Percentiles rank a stretch among this genome's conserved stretches.
phyloP scores from a whole-genome alignment of 169 alveolate species.

The Eimeria maxima region DNA sequence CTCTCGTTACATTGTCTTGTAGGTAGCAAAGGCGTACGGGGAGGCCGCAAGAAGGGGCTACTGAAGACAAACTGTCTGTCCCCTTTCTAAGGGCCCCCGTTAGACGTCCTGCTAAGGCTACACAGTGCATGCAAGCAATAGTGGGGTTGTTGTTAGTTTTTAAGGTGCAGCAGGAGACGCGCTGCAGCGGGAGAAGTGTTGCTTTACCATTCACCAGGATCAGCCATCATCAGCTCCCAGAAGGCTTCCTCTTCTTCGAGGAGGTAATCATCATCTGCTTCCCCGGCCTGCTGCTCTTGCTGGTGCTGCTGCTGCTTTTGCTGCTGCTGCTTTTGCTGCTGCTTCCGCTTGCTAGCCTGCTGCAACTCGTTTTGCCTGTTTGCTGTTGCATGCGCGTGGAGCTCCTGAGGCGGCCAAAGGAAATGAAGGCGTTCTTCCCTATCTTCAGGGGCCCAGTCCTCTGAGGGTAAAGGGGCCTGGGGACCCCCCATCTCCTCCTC shows the following conservation, averaged over 20 bases:
- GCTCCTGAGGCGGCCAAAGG: background rate
- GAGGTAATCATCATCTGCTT: background rate
- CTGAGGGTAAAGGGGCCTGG: background rate
- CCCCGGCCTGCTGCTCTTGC: background rate
- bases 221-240: background rate
- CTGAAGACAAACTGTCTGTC: background rate
- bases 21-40: too few relatives aligned
- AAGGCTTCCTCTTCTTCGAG: slow-evolving; percentile 21
- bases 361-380: background rate
- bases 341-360: background rate
- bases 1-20: too few relatives aligned
- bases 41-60: too few relatives aligned
- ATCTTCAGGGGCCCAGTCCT: slow-evolving; percentile 22
- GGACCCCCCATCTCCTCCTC: slow-evolving; percentile 65
- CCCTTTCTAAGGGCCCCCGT: background rate
- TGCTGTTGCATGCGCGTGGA: background rate
- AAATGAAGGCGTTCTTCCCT: background rate
- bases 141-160: background rate
- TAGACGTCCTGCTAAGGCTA: too few relatives aligned
- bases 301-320: background rate
- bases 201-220: background rate
- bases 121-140: too few relatives aligned
- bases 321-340: background rate
- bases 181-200: background rate
- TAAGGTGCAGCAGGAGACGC: too few relatives aligned